A percentile compares a stretch with the other conserved stretches of the same genome.
Conservation (phyloP, 352 stramenopile species). For the Phytophthora foliorum region DNA sequence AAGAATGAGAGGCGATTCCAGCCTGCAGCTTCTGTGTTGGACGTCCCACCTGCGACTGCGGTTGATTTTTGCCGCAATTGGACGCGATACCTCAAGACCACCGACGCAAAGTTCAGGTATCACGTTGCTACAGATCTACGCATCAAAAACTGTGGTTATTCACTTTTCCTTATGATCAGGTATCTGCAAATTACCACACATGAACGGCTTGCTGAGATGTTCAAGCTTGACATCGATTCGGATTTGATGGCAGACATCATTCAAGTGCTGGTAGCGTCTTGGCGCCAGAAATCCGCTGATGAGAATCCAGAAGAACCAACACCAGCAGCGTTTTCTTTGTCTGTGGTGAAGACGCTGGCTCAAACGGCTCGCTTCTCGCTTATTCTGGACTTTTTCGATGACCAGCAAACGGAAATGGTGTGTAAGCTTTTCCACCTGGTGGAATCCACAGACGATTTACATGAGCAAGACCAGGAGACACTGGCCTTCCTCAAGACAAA, state of each 20-base stretch:
- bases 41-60: slow-evolving; percentile 47
- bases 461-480: slow-evolving; percentile 18
- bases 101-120: slow-evolving; percentile 63
- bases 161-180: slow-evolving; percentile 25
- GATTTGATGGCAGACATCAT: slow-evolving; percentile 81
- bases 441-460: slow-evolving; percentile 1
- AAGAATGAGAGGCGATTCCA: slow-evolving; percentile 38
- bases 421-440: slow-evolving; percentile 38
- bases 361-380: slow-evolving; percentile 66
- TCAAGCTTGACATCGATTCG: slow-evolving; percentile 75
- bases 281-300: slow-evolving; percentile 15
- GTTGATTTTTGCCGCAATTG: slow-evolving; percentile 81
- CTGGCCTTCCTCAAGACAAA: slow-evolving; percentile 29
- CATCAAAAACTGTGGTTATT: background rate
- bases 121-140: background rate
- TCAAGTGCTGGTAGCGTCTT: slow-evolving; percentile 51
- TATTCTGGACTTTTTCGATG: slow-evolving; percentile 78
- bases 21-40: slow-evolving; percentile 27
- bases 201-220: slow-evolving; percentile 55
- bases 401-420: slow-evolving; percentile 65
- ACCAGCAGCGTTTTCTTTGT: slow-evolving; percentile 46
- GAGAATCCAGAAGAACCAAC: slow-evolving; percentile 13
- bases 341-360: slow-evolving; percentile 51
- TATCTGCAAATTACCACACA: slow-evolving; percentile 74
- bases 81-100: slow-evolving; percentile 68